Conservation (phyloP, 371 early-diverging fungal species). For the Zopfochytrium polystomum region DNA sequence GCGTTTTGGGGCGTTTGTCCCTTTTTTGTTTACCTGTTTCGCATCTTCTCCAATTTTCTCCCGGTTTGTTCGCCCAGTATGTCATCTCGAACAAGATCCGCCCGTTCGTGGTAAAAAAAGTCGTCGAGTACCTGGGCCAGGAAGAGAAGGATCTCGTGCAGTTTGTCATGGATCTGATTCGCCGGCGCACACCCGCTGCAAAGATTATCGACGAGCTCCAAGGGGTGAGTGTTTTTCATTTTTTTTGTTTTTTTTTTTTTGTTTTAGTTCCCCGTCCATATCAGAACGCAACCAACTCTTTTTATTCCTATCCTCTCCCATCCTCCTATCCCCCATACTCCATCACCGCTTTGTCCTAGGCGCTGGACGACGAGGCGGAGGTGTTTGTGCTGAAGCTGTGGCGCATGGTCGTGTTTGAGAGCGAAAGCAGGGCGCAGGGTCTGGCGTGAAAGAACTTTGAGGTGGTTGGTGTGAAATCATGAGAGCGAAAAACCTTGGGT, state of each 20-base stretch:
- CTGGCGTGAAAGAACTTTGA: conserved; percentile 31
- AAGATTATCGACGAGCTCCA: conserved; percentile 66
- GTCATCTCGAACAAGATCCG: conserved; percentile 62
- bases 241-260: conserved; percentile 7
- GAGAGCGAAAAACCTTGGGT: too few relatives aligned
- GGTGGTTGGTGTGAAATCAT: too few relatives aligned
- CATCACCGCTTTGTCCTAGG: too few relatives aligned
- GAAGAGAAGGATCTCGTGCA: conserved; percentile 68
- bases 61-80: neutral
- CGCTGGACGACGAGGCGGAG: conserved; percentile 76
- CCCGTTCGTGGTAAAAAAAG: conserved; percentile 74
- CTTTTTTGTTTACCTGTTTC: neutral
- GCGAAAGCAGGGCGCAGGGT: conserved; percentile 63
- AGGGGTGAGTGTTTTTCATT: conserved; percentile 64
- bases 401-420: conserved; percentile 82
- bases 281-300: conserved; percentile 2
- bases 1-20: neutral
- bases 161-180: conserved; percentile 67
- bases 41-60: neutral
- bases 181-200: conserved; percentile 53
- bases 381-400: conserved; percentile 80
- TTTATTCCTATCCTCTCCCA: neutral
- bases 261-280: neutral
- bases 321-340: too few relatives aligned
- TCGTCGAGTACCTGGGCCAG: conserved; percentile 69